A percentile compares a stretch with the other conserved stretches of the same genome.
Evolutionary conservation across 495 filamentous ascomycete species (phyloP).

Genomic region (Aspergillus conjunctus): DNA sequence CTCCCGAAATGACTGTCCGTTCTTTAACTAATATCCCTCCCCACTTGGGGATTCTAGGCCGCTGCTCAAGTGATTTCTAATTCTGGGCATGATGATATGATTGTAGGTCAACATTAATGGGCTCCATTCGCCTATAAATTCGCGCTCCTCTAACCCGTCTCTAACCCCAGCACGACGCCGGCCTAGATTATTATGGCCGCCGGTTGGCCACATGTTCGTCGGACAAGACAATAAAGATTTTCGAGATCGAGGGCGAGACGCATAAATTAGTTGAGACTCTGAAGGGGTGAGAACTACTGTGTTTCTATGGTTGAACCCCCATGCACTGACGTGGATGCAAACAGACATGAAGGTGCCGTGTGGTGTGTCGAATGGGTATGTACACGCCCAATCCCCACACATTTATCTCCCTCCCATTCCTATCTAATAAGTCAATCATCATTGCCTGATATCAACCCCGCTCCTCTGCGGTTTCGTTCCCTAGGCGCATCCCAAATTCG

Average conservation of each 20-base stretch:
- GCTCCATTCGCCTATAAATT: neutral
- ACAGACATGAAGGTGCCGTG: conserved; percentile 90
- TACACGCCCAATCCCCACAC: conserved; percentile 14
- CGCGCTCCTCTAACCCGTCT: conserved; percentile 10
- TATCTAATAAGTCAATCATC: neutral
- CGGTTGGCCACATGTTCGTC: conserved; percentile 96
- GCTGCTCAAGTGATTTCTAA: conserved; percentile 78
- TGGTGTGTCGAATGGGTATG: conserved; percentile 93
- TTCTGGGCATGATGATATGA: conserved; percentile 98
- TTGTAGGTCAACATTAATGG: conserved; percentile 64
- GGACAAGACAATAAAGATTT: conserved; percentile 98
- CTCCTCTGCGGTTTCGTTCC: neutral
- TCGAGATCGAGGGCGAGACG: conserved; percentile 92
- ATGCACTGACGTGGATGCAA: conserved; percentile 18
- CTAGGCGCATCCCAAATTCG: conserved; percentile 93
- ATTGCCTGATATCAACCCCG: conserved; percentile 5
- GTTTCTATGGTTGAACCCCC: neutral
- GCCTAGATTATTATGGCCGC: conserved; percentile 96
- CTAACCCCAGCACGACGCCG: conserved; percentile 83
- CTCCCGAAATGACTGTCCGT: neutral
- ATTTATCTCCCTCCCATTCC: neutral
- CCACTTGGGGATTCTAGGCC: conserved; percentile 50
- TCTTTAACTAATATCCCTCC: conserved; percentile 22
- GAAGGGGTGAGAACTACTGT: conserved; percentile 70
- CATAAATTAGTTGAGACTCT: conserved; percentile 91